A percentile compares a stretch with the other conserved stretches of the same genome.
Evolutionary conservation across 2,329 filamentous ascomycete genomes (phyloP).

Genomic region (Fusarium tjaetaba): DNA sequence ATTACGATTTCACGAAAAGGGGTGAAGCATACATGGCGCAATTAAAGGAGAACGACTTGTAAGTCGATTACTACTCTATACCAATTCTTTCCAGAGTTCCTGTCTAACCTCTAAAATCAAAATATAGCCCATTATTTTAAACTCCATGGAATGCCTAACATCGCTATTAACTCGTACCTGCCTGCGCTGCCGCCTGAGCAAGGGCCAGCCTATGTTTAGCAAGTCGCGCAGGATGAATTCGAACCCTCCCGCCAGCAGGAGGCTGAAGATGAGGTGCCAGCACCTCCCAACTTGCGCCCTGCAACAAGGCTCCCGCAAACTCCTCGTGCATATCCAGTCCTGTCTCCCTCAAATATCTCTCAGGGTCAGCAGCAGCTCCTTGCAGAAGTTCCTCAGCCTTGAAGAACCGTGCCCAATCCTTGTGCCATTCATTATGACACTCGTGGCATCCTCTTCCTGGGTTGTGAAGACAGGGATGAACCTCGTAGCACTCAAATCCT

Average conservation of each 20-base stretch:
- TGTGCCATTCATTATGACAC: constrained; percentile 37
- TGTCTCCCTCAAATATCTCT: not conserved
- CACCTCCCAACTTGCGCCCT: not conserved
- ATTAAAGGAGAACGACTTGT: constrained; percentile 7
- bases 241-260: constrained; percentile 26
- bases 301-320: constrained; percentile 8
- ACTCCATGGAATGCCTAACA: not conserved
- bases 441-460: constrained; percentile 24
- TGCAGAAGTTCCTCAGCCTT: constrained; percentile 18
- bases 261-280: constrained; percentile 10
- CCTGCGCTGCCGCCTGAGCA: not conserved
- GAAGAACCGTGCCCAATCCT: constrained; percentile 27
- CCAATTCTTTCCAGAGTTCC: not conserved
- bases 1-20: not conserved
- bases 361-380: constrained; percentile 9
- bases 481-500: constrained; percentile 30
- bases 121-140: not conserved
- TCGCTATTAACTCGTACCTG: not conserved
- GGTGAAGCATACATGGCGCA: constrained; percentile 1
- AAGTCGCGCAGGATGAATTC: constrained; percentile 31
- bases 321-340: constrained; percentile 10
- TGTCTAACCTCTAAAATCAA: constrained; percentile 18
- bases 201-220: constrained; percentile 23
- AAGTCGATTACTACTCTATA: constrained; percentile 22
- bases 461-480: constrained; percentile 26